Evolutionary conservation across 352 stramenopile genomes (phyloP).

Genomic region (Thraustotheca clavata): DNA sequence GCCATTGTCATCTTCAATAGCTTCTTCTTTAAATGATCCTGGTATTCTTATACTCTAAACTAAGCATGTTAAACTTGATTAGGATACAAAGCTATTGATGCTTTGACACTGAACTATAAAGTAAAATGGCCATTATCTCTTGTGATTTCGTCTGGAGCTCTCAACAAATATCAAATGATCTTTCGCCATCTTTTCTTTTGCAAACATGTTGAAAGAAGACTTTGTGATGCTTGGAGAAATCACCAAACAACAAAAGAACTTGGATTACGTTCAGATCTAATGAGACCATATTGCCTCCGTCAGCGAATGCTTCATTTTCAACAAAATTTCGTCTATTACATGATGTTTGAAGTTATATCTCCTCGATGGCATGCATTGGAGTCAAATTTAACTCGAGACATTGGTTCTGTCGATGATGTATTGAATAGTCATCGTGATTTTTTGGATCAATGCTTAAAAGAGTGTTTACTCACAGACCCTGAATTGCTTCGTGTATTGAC

Average conservation of each 20-base stretch:
- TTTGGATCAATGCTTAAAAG: slow-evolving; percentile 92
- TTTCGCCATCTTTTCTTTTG: slow-evolving; percentile 99
- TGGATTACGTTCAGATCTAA: slow-evolving; percentile 77
- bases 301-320: slow-evolving; percentile 99
- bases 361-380: slow-evolving; percentile 89
- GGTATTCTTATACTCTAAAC: slow-evolving; percentile 19
- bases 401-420: slow-evolving; percentile 92
- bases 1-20: slow-evolving; percentile 64
- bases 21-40: slow-evolving; percentile 53
- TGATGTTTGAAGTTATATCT: slow-evolving; percentile 96
- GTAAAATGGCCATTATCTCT: slow-evolving; percentile 97
- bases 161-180: slow-evolving; percentile 98
- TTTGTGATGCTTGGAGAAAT: slow-evolving; percentile 94
- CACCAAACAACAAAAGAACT: slow-evolving; percentile 92
- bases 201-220: slow-evolving; percentile 96
- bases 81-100: slow-evolving; percentile 91
- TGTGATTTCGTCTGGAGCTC: slow-evolving; percentile 89
- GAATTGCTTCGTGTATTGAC: slow-evolving; percentile 91
- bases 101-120: slow-evolving; percentile 94
- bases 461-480: slow-evolving; percentile 95
- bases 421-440: slow-evolving; percentile 92
- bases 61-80: not conserved
- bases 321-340: slow-evolving; percentile 98
- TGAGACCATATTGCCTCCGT: slow-evolving; percentile 90
- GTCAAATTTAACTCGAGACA: slow-evolving; percentile 49